Evolutionary conservation across 169 alveolate genomes (phyloP).

Genomic region (Besnoitia besnoiti): DNA sequence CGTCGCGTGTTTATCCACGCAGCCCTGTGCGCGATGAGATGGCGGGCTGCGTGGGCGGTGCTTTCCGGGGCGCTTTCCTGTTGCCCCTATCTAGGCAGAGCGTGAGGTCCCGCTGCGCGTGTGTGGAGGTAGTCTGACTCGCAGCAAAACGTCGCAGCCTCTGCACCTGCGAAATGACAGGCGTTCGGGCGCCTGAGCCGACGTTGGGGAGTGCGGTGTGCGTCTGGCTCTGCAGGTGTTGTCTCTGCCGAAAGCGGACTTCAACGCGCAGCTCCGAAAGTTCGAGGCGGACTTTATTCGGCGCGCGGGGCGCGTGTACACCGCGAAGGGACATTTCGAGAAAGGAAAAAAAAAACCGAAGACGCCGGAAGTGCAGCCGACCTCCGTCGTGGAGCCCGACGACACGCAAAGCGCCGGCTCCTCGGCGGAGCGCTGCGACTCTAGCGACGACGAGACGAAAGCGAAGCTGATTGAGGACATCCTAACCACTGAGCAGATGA

Average conservation of each 20-base stretch:
- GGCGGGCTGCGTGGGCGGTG: no score
- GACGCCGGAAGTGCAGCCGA: neutral
- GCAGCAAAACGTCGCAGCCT: no score
- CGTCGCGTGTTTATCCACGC: no score
- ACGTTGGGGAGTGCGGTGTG: no score
- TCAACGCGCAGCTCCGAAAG: conserved; percentile 27
- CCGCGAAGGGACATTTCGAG: conserved; percentile 4
- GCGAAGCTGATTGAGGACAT: neutral
- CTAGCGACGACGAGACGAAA: neutral
- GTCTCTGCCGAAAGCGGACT: conserved; percentile 30
- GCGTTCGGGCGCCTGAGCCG: no score
- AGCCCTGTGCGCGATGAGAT: no score
- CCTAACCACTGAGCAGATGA: neutral
- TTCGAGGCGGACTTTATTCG: conserved; percentile 38
- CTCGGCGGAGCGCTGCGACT: neutral
- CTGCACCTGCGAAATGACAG: no score
- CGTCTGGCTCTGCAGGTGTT: no score
- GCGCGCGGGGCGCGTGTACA: conserved; percentile 36
- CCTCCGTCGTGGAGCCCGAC: neutral
- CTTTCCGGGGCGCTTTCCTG: no score
- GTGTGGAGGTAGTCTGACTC: no score
- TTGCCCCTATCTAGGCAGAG: no score
- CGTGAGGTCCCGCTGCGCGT: no score
- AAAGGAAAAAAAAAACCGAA: neutral
- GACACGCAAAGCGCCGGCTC: neutral